Evolutionary conservation across 2,329 filamentous ascomycete species (phyloP), one percentile per base, ranked within the genome.

Genomic region (Cordyceps javanica): DNA sequence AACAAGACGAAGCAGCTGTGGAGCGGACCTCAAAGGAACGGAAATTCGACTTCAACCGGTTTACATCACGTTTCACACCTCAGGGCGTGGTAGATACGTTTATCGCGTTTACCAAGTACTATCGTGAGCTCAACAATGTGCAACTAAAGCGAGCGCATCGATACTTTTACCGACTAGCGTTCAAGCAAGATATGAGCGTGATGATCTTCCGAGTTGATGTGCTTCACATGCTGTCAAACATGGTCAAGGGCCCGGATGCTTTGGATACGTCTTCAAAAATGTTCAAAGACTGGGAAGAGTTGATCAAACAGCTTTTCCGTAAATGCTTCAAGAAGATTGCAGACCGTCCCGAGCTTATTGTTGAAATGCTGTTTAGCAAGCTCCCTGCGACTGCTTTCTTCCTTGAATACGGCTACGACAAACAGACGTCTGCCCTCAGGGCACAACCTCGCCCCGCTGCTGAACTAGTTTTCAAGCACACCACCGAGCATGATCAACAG

Each of bases 281-380:
- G 59, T 96, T 83, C 73, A 89, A 85, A 65, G 94, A 99, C 65
- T 97, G 93, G 91, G 88, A 96, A 67, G 90, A 96, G 65, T 79
- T 99, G 36, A 82, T 90, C 5, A 88, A 87, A 69, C 92, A 97
- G 66, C 81, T 97, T 39, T 82, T 97, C 62, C 86, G 87, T 63
- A 88, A 87, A 66, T 88, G 93, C 62, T 81, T 90, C 56, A 91
- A 89, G 67, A 96, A 94, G 73, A 80, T 97, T 1, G 83, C 94
- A 60, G 86, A 96, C 63, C 83, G 91, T 44, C 91, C 91, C 0
- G 90, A 93, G 61, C 77, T 97, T 41, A 81, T 96, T 51, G 87
- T 95, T 1, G 94, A 99, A 72, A 84, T 99, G 80, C 78, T 99
- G 14, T 99, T 99, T 72, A 96, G 90, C 70, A 99, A 99, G 72